Percentiles rank a stretch among this genome's conserved stretches.
Conservation (phyloP, 2,329 filamentous ascomycete species). For the Parascedosporium putredinis region DNA sequence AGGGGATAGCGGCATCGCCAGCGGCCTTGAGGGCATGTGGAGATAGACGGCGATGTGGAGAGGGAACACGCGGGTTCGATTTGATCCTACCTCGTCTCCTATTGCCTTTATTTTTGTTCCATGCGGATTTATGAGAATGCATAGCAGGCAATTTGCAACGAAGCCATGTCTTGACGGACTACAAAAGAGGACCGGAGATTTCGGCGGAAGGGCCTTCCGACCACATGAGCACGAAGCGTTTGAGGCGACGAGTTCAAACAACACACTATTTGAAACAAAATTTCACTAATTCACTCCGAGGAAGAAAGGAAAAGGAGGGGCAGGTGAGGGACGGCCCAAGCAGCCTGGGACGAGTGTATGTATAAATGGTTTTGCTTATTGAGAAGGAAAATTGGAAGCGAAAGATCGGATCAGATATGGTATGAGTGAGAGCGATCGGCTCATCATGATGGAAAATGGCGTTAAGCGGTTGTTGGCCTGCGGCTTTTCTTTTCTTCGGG, state of each 20-base stretch:
- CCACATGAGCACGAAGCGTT: too few species aligned
- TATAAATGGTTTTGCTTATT: not conserved
- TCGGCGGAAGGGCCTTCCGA: too few species aligned
- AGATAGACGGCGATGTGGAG: not conserved
- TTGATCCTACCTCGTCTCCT: not conserved
- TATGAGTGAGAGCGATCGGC: not conserved
- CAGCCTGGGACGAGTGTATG: too few species aligned
- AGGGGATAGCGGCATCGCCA: slow-evolving; percentile 17
- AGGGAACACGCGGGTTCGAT: too few species aligned
- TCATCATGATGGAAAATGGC: not conserved
- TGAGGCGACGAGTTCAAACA: too few species aligned
- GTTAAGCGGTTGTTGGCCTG: not conserved
- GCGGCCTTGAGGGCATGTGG: slow-evolving; percentile 6
- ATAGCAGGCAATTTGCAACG: too few species aligned
- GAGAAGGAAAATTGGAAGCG: not conserved
- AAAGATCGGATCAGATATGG: not conserved
- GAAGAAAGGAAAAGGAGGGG: not conserved
- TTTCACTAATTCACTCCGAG: too few species aligned
- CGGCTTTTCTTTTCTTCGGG: not conserved
- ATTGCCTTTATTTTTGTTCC: not conserved
- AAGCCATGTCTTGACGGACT: too few species aligned
- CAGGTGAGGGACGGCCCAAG: not conserved
- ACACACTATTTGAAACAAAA: too few species aligned
- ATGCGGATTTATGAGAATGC: too few species aligned
- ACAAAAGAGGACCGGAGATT: too few species aligned